Evolutionary conservation across 441 rosid genomes (phyloP).

Genomic region (Bocquillonia castaneifolia): DNA sequence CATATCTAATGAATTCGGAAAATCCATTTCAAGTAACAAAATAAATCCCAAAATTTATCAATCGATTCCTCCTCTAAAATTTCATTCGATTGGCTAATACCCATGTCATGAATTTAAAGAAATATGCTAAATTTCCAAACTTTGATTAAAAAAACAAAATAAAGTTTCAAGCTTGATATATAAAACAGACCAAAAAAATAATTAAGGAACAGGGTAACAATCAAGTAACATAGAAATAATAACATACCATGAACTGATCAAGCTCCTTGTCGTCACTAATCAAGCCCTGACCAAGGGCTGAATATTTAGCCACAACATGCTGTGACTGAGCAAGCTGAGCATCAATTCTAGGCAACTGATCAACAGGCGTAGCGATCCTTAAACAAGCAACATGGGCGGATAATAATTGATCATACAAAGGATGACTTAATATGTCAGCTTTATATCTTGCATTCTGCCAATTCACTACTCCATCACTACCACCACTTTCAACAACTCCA

Average conservation of each 20-base stretch:
- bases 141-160: neutral
- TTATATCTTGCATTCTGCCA: conserved; percentile 89
- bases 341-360: conserved; percentile 92
- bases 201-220: conserved; percentile 3
- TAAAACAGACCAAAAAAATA: neutral
- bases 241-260: conserved; percentile 89
- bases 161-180: neutral
- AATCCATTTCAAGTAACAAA: neutral
- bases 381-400: conserved; percentile 92
- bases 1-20: neutral
- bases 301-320: conserved; percentile 84
- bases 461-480: conserved; percentile 47
- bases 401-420: conserved; percentile 84
- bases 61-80: neutral
- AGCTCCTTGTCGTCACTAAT: conserved; percentile 84
- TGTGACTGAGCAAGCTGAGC: conserved; percentile 97
- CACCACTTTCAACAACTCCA: conserved; percentile 25
- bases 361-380: conserved; percentile 95
- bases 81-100: neutral
- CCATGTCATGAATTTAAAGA: conserved; percentile 4
- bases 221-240: neutral
- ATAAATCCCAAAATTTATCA: neutral
- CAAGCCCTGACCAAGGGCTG: conserved; percentile 66
- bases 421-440: conserved; percentile 82
- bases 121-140: neutral